Evolutionary conservation across 768 basidiomycete species (phyloP).

Genomic region (Macrolepiota albuminosa): DNA sequence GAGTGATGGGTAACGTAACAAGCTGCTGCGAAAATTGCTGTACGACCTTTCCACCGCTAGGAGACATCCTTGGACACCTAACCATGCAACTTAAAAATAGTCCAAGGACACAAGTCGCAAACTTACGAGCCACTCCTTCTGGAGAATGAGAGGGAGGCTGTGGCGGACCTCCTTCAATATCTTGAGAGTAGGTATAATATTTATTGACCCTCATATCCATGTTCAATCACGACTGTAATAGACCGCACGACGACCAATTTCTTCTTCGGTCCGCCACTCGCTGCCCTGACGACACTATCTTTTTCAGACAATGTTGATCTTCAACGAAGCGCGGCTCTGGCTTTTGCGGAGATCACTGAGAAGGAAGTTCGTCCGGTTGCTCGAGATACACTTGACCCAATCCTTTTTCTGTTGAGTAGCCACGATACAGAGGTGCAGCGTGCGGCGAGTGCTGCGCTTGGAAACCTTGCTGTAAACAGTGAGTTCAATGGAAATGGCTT

Average conservation of each 20-base stretch:
- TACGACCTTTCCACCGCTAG: conserved; percentile 32
- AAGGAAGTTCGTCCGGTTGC: conserved; percentile 98
- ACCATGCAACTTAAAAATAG: conserved; percentile 31
- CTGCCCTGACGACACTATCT: conserved; percentile 92
- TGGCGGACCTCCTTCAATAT: conserved; percentile 94
- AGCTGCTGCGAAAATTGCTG: conserved; percentile 87
- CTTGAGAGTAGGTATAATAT: conserved; percentile 76
- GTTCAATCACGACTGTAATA: conserved; percentile 25
- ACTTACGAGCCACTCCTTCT: conserved; percentile 82
- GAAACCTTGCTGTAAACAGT: conserved; percentile 98
- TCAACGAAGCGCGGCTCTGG: conserved; percentile 94
- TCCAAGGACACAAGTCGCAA: conserved; percentile 79
- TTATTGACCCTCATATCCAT: background rate
- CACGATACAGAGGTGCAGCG: conserved; percentile 99
- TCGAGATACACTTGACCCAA: conserved; percentile 95
- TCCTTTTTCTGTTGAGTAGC: conserved; percentile 92
- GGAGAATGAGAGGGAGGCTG: conserved; percentile 95
- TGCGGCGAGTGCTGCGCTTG: conserved; percentile 94
- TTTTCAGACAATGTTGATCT: conserved; percentile 99
- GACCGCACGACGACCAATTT: conserved; percentile 99
- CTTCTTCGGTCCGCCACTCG: conserved; percentile 89
- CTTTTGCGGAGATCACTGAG: conserved; percentile 99
- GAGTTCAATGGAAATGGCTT: conserved; percentile 29
- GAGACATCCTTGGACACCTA: conserved; percentile 15
- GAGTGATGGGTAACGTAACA: conserved; percentile 65